Conservation (phyloP, 345 rosid species). For the Linum usitatissimum region DNA sequence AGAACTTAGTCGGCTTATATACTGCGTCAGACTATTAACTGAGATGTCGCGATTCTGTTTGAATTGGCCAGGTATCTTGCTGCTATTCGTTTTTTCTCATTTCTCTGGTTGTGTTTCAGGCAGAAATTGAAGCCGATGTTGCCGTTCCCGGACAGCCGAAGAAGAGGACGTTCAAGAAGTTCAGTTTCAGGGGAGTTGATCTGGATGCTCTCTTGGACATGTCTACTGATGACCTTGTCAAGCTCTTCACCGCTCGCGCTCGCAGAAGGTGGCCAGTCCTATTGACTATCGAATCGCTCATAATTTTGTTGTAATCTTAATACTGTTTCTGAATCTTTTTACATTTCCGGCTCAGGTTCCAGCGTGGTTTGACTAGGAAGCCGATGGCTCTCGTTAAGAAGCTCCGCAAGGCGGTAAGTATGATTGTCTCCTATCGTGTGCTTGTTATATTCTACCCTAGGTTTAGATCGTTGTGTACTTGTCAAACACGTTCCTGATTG, state of each 20-base stretch:
- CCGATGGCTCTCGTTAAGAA: not conserved
- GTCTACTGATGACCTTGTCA: not conserved
- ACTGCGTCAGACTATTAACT: not conserved
- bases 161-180: slow-evolving; percentile 1
- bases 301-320: too few relatives aligned
- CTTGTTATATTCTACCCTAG: not conserved
- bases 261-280: not conserved
- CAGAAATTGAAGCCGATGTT: not conserved
- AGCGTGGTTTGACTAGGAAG: not conserved
- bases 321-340: not conserved
- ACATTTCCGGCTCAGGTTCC: not conserved
- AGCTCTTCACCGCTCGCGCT: not conserved
- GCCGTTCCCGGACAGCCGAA: not conserved
- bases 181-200: not conserved
- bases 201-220: not conserved
- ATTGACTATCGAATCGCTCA: not conserved
- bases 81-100: not conserved
- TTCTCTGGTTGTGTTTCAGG: not conserved
- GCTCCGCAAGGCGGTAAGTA: not conserved
- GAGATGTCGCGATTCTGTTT: not conserved
- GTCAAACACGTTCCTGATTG: not conserved
- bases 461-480: not conserved
- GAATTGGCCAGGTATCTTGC: not conserved
- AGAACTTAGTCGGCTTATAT: not conserved
- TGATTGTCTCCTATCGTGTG: not conserved